A percentile compares a stretch with the other conserved stretches of the same genome.
Conservation (phyloP, 805 yeast genomes). For the Saccharomycopsis microspora region DNA sequence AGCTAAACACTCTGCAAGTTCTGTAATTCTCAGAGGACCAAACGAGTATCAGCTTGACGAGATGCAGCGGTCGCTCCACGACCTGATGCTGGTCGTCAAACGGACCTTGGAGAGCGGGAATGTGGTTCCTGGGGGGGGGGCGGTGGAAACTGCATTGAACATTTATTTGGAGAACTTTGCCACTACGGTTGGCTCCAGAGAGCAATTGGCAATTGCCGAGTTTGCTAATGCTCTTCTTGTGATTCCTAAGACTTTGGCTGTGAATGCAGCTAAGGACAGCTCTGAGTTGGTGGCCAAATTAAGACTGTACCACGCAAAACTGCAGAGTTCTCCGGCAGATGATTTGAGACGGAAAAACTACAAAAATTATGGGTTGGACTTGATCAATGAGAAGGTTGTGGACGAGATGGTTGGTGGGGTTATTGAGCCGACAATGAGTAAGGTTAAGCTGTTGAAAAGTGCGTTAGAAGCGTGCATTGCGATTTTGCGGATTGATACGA, state of each 20-base stretch:
- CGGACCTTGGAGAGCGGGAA: conserved; percentile 89
- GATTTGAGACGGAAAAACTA: conserved; percentile 79
- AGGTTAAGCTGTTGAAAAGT: conserved; percentile 84
- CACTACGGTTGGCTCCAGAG: conserved; percentile 94
- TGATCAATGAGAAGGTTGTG: conserved; percentile 82
- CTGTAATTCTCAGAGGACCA: conserved; percentile 90
- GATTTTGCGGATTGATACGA: conserved; percentile 92
- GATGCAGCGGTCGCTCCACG: conserved; percentile 96
- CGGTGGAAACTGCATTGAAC: conserved; percentile 94
- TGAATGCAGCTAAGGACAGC: conserved; percentile 95
- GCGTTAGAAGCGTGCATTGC: conserved; percentile 98
- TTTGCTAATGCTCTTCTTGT: conserved; percentile 83
- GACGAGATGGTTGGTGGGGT: conserved; percentile 81
- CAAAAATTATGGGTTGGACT: conserved; percentile 86
- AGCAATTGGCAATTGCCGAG: conserved; percentile 96
- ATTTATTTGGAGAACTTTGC: conserved; percentile 95
- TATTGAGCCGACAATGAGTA: conserved; percentile 89
- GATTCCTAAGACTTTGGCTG: conserved; percentile 94
- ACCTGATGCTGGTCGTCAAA: conserved; percentile 87
- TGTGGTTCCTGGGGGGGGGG: conserved; percentile 99
- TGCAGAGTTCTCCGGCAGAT: conserved; percentile 76
- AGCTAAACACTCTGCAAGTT: conserved; percentile 80
- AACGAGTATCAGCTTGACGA: conserved; percentile 93
- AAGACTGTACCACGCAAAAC: conserved; percentile 92
- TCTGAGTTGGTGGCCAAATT: conserved; percentile 90